Evolutionary conservation across 208 protist species (phyloP).

Genomic region (Trichomonas tenax): DNA sequence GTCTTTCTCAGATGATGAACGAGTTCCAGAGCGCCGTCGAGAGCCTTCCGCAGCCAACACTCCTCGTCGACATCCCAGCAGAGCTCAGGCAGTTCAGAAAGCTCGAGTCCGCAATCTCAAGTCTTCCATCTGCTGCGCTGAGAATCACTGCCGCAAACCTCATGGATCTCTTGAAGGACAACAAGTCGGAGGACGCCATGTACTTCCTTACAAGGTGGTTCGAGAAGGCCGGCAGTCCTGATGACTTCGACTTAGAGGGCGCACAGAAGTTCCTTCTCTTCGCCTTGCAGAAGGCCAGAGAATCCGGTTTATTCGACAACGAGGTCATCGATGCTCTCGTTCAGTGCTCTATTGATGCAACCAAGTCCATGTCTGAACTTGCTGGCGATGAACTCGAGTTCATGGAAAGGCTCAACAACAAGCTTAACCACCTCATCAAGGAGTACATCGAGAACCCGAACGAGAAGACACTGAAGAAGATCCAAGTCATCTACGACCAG

Average conservation of each 20-base stretch:
- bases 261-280: background rate
- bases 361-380: background rate
- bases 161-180: background rate
- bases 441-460: background rate
- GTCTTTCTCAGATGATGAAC: background rate
- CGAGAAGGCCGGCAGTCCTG: background rate
- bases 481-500: background rate
- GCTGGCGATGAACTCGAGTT: background rate
- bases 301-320: background rate
- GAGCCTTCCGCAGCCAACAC: background rate
- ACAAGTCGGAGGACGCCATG: background rate
- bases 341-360: background rate
- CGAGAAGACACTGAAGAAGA: background rate
- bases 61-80: background rate
- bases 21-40: background rate
- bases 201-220: background rate
- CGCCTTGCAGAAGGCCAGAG: background rate
- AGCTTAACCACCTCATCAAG: background rate
- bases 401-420: background rate
- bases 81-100: background rate
- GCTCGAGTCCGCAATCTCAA: background rate
- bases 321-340: background rate
- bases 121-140: background rate
- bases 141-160: background rate
- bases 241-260: background rate